Conservation (phyloP, 1,139 yeast genomes). For the Suhomyces terraborum region DNA sequence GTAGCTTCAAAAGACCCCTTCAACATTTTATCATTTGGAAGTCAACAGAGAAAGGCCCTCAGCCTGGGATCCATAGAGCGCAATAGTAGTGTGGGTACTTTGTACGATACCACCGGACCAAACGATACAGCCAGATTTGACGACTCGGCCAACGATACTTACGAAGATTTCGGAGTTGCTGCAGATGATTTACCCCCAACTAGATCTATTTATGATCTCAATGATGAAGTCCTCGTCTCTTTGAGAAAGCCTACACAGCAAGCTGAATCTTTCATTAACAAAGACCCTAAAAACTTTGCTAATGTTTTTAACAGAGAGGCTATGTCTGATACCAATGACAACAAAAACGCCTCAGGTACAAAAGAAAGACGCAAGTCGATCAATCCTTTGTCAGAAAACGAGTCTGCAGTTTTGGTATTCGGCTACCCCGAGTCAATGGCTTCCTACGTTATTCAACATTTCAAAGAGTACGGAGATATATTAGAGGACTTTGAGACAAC, state of each 20-base stretch:
- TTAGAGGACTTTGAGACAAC: constrained; percentile 67
- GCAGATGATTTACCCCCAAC: constrained; percentile 60
- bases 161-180: constrained; percentile 27
- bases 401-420: constrained; percentile 76
- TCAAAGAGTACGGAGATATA: constrained; percentile 77
- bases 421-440: constrained; percentile 85
- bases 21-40: constrained; percentile 44
- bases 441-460: constrained; percentile 67
- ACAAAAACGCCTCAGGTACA: constrained; percentile 2
- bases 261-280: constrained; percentile 41
- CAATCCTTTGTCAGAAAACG: constrained; percentile 36
- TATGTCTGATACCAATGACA: constrained; percentile 13
- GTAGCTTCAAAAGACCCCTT: constrained; percentile 30
- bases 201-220: constrained; percentile 59
- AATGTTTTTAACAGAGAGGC: constrained; percentile 44
- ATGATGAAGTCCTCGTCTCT: constrained; percentile 42
- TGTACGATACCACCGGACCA: constrained; percentile 13
- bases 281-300: constrained; percentile 48
- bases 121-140: constrained; percentile 31
- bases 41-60: constrained; percentile 27
- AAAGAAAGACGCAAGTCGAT: constrained; percentile 15
- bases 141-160: constrained; percentile 34
- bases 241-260: constrained; percentile 37
- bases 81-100: constrained; percentile 14
- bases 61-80: constrained; percentile 15